Evolutionary conservation across 495 filamentous ascomycete species (phyloP), one percentile per base, ranked within the genome.

Genomic region (Xylaria sp.): DNA sequence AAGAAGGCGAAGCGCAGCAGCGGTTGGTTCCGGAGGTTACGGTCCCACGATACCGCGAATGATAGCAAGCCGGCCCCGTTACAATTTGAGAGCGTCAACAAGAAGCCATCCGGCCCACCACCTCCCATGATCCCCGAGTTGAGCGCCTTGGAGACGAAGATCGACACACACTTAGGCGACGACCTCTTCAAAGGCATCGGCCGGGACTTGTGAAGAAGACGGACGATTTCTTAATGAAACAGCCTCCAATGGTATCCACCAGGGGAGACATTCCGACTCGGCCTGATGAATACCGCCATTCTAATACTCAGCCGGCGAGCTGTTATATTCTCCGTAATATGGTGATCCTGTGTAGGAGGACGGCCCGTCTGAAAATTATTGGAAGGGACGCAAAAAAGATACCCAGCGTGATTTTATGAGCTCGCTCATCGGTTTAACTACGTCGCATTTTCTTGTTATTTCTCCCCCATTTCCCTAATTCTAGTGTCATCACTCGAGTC

Each of bases 51-150:
- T 37, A 72, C 46, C 33, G 19, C 61, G 2, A 26, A n/a, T 66
- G 44, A 58, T 19, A 35, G 58, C 55, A 84, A 81, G 73, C 73
- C 80, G 24, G 65, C 72, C 14, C 78, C 78, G 68, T 61, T 76
- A 70, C 44, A 70, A 46, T 73, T 76, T 50, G 74, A 80, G 52
- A 79, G 80, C 61, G 72, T 78, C 31, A 74, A 61, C 62, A 80
- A 79, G 57, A 81, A 82, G 61, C 80, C 83, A 31, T 75, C 72
- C 61, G 82, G 82, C 52, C 82, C 85, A 15, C 88, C 88, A 57
- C 87, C 88, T 15, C 88, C 88, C 21, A 89, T 85, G 81, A 83
- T 90, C 50, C 88, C 88, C 58, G 87, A 90, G 68, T 81, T 90
- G 69, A 84, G 79, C 71, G 82, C 82, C 41, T 79, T 88, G 63